Percentiles rank a stretch among this genome's conserved stretches.
phyloP scores from a whole-genome alignment of 129 eudicot species.

The Flaveria bidentis region DNA sequence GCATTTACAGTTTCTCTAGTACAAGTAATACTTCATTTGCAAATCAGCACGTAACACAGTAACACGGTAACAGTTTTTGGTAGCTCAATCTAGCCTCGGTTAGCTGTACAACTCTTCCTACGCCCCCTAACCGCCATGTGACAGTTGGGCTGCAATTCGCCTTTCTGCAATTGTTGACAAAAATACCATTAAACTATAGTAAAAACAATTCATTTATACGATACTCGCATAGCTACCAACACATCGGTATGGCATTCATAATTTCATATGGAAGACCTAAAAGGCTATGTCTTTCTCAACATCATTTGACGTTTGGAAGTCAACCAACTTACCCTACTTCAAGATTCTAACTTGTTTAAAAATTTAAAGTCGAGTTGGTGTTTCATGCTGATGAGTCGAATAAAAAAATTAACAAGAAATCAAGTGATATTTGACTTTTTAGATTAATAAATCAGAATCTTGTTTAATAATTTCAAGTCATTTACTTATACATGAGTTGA shows the following conservation, averaged over 20 bases:
- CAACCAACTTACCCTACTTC: not conserved
- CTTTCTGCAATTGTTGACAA: constrained; percentile 52
- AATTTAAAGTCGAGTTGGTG: not conserved
- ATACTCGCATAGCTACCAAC: not conserved
- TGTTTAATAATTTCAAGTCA: not conserved
- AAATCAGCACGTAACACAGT: constrained; percentile 34
- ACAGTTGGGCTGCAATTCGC: constrained; percentile 78
- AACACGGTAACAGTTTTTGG: constrained; percentile 21
- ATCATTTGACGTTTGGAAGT: constrained; percentile 9
- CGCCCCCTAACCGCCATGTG: constrained; percentile 53
- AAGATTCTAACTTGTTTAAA: not conserved
- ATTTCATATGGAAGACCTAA: not conserved
- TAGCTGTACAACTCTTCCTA: constrained; percentile 88
- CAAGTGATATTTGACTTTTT: not conserved
- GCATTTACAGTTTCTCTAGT: constrained; percentile 87
- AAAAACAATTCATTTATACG: not conserved
- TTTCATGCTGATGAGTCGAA: not conserved
- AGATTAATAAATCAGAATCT: not conserved
- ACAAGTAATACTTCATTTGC: constrained; percentile 73
- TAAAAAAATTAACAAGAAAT: not conserved
- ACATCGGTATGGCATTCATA: not conserved
- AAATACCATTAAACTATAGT: not conserved
- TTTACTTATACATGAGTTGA: not conserved
- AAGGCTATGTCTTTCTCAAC: not conserved
- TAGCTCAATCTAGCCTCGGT: constrained; percentile 93